These are phyloP conservation scores for Exophiala dermatitidis DNA, from an alignment of 2,329 filamentous ascomycete genomes.

Conservation along the genomic window DNA sequence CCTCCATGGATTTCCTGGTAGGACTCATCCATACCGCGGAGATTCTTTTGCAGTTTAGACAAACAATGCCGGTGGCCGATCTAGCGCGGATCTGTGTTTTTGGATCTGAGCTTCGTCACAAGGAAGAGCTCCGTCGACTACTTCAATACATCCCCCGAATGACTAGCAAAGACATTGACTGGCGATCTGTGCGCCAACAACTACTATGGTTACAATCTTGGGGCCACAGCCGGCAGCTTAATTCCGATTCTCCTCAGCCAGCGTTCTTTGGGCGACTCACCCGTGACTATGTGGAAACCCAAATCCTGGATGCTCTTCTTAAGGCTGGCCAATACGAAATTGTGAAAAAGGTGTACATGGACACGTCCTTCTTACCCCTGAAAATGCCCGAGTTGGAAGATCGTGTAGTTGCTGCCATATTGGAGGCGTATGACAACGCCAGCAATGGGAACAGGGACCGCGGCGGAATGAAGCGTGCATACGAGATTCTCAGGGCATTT, in stretches of 20 bases:
- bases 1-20: slow-evolving; percentile 37
- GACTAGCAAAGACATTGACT: slow-evolving; percentile 42
- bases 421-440: slow-evolving; percentile 56
- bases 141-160: slow-evolving; percentile 42
- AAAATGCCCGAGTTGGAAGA: slow-evolving; percentile 44
- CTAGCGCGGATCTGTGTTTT: slow-evolving; percentile 48
- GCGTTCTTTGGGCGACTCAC: slow-evolving; percentile 26
- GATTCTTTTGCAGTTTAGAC: slow-evolving; percentile 36
- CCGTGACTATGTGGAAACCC: slow-evolving; percentile 40
- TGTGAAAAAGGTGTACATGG: slow-evolving; percentile 37
- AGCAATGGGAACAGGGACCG: slow-evolving; percentile 58
- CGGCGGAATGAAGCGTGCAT: slow-evolving; percentile 56
- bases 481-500: slow-evolving; percentile 46
- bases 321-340: slow-evolving; percentile 40
- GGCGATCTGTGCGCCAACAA: slow-evolving; percentile 43
- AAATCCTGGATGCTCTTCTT: slow-evolving; percentile 51
- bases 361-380: slow-evolving; percentile 33
- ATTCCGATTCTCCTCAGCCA: slow-evolving; percentile 18
- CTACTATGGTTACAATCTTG: slow-evolving; percentile 57
- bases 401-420: slow-evolving; percentile 46
- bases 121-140: slow-evolving; percentile 47
- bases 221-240: slow-evolving; percentile 36
- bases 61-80: slow-evolving; percentile 33
- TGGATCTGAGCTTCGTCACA: slow-evolving; percentile 46
- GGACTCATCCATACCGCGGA: slow-evolving; percentile 37